Evolutionary conservation across 2,329 filamentous ascomycete species (phyloP).

Genomic region (Phoma sp.): DNA sequence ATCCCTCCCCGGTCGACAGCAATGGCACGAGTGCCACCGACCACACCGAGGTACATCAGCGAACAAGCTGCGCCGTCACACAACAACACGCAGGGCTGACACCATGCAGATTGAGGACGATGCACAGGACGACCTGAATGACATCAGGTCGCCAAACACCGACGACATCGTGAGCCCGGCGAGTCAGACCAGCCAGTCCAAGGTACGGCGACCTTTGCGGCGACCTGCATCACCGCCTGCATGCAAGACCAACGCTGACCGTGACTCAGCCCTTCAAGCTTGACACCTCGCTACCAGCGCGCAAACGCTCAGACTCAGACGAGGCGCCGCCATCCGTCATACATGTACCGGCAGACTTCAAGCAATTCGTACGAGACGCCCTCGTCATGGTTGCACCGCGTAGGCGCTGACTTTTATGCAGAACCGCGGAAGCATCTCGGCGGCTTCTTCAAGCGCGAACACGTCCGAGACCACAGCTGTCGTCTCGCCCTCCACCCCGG

Average conservation of each 20-base stretch:
- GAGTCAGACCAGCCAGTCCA: constrained; percentile 41
- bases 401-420: constrained; percentile 40
- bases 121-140: constrained; percentile 58
- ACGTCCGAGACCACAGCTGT: constrained; percentile 47
- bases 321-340: constrained; percentile 91
- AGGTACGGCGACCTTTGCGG: constrained; percentile 30
- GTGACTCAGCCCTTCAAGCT: constrained; percentile 51
- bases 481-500: constrained; percentile 47
- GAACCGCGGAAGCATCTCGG: constrained; percentile 40
- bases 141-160: constrained; percentile 48
- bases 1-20: constrained; percentile 84
- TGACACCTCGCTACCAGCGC: constrained; percentile 53
- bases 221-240: constrained; percentile 5
- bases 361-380: constrained; percentile 69
- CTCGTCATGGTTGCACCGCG: constrained; percentile 36
- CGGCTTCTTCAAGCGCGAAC: constrained; percentile 39
- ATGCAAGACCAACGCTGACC: constrained; percentile 6
- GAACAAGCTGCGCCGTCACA: neutral
- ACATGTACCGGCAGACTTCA: constrained; percentile 85
- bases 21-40: constrained; percentile 84
- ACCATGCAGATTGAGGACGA: constrained; percentile 73
- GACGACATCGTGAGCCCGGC: constrained; percentile 48
- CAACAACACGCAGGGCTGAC: constrained; percentile 24
- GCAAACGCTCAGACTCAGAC: constrained; percentile 62
- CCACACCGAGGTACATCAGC: constrained; percentile 66